phyloP scores from a whole-genome alignment of 1,284 basidiomycete genomes.

The Uromyces viciae-fabae region DNA sequence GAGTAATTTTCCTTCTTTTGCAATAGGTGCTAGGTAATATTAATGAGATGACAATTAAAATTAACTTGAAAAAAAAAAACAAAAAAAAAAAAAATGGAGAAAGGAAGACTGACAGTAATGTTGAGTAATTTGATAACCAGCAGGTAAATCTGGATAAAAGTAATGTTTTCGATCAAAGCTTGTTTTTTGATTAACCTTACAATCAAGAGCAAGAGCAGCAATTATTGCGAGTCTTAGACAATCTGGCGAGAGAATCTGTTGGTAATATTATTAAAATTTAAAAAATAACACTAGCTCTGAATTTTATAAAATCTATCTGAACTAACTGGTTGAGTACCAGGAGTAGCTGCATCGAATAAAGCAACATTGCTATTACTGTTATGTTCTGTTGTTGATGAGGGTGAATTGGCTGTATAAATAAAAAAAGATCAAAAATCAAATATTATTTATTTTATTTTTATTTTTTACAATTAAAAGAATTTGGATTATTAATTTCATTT shows the following conservation, averaged over 20 bases:
- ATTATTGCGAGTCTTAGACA: conserved; percentile 69
- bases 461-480: too few relatives aligned
- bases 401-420: conserved; percentile 58
- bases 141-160: conserved; percentile 90
- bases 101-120: conserved; percentile 77
- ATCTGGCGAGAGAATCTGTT: neutral
- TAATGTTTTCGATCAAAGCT: conserved; percentile 97
- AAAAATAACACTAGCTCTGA: too few relatives aligned
- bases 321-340: conserved; percentile 82
- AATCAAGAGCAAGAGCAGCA: conserved; percentile 75
- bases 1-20: conserved; percentile 65
- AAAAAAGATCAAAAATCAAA: too few relatives aligned
- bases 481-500: too few relatives aligned
- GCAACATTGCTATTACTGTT: conserved; percentile 73
- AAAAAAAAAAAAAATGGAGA: neutral
- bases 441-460: too few relatives aligned
- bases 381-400: conserved; percentile 61
- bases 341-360: conserved; percentile 81
- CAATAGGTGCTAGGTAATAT: conserved; percentile 68
- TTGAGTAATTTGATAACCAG: conserved; percentile 96
- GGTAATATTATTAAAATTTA: too few relatives aligned
- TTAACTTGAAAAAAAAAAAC: conserved; percentile 34
- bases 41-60: neutral
- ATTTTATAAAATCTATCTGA: too few relatives aligned
- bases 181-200: conserved; percentile 68